phyloP scores from a whole-genome alignment of 768 basidiomycete species.

The Ephemerocybe angulata region DNA sequence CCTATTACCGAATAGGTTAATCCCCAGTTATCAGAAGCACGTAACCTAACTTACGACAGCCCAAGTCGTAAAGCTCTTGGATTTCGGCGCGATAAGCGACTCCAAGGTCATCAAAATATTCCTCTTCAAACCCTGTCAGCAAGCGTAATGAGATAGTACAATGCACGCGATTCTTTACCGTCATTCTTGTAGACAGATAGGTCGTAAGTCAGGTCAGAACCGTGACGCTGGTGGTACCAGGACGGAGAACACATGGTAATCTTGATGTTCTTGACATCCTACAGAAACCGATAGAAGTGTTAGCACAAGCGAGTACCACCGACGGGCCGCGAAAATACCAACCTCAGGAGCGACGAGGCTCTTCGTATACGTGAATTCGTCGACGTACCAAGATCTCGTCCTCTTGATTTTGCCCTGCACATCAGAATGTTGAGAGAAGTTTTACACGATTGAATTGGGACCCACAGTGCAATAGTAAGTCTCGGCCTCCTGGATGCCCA shows the following conservation, averaged over 20 bases:
- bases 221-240: constrained; percentile 70
- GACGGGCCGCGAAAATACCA: constrained; percentile 8
- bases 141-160: background rate
- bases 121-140: constrained; percentile 33
- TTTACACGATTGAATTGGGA: constrained; percentile 3
- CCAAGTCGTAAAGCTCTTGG: constrained; percentile 42
- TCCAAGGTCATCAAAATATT: constrained; percentile 48
- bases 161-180: constrained; percentile 30
- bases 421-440: no score
- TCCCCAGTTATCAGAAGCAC: background rate
- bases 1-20: constrained; percentile 33
- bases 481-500: constrained; percentile 35
- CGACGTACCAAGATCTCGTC: constrained; percentile 56
- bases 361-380: constrained; percentile 62
- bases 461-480: constrained; percentile 44
- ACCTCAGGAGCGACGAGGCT: constrained; percentile 53
- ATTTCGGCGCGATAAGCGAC: constrained; percentile 48
- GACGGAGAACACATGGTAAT: constrained; percentile 68
- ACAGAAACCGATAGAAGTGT: constrained; percentile 2
- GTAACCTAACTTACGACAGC: constrained; percentile 40
- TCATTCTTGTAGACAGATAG: constrained; percentile 58
- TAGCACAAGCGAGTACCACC: background rate
- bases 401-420: constrained; percentile 67
- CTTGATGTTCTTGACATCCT: constrained; percentile 69
- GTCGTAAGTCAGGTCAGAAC: constrained; percentile 54